Evolutionary conservation across 1,284 basidiomycete species (phyloP), one percentile per base, ranked within the genome.

Genomic region (Cryptococcus wingfieldii): DNA sequence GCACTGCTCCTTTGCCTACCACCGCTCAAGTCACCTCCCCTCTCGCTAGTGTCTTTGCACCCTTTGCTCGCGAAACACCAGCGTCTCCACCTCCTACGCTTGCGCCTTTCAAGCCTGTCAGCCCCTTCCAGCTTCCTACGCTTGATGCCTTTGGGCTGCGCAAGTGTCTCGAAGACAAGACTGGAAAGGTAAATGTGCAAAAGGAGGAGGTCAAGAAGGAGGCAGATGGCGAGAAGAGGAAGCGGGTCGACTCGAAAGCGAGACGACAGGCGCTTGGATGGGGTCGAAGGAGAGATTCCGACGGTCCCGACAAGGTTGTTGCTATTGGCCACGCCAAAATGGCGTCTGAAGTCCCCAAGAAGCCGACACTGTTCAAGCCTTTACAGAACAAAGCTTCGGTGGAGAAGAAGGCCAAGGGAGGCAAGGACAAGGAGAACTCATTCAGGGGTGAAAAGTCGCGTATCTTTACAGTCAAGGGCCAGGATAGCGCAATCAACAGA

Each of bases 231-330:
- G 45, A 56, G n/a, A 56, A 58, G 42, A 49, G 69, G 41, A 38
- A 54, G 7, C 37, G 64, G 27, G 68, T 71, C 12, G 62, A 59
- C 23, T 66, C 62, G 5, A 54, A 50, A 10, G 68, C 60, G 6
- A 55, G 71, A 13, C 56, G 72, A 39, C 56, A 67, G 38, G 68
- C 67, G 19, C 53, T 75, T 4, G 71, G 71, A 12, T 75, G 72
- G 72, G 62, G 64, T 13, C 64, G 69, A 38, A 62, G 67, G 42
- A 55, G 70, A 34, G 63, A 58, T 42, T 65, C 66, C 16, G 69
- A 71, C 48, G 68, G 64, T 9, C 66, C 64, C 7, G 59, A 59
- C 5, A 63, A 56, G 46, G 56, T 60, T 6, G 48, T 59, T 18
- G 50, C 27, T 3, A 27, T 54, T 9, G 56, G 50, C 5, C 38